A percentile compares a stretch with the other conserved stretches of the same genome.
Evolutionary conservation across 108 stramenopile genomes (phyloP).

Genomic region (Nitzschia palea): DNA sequence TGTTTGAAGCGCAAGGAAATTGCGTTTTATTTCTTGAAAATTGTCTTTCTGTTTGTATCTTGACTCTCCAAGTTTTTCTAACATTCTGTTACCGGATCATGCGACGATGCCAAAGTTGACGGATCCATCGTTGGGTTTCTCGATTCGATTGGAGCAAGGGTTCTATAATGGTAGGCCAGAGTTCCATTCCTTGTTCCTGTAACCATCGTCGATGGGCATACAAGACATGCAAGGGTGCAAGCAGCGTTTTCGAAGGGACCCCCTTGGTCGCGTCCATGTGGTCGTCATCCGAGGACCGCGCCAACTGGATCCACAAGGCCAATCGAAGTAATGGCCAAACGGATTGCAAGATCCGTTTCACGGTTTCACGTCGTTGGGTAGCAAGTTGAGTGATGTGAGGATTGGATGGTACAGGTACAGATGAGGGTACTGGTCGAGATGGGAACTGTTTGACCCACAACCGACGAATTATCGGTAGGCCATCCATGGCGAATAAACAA

Average conservation of each 20-base stretch:
- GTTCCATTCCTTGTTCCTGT: constrained; percentile 6
- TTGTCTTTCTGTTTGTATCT: no score
- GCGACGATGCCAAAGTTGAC: neutral
- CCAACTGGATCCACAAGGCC: constrained; percentile 1
- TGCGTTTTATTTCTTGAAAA: no score
- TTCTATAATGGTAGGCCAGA: neutral
- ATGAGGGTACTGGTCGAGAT: neutral
- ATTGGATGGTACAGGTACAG: neutral
- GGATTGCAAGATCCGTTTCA: neutral
- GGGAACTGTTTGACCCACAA: neutral
- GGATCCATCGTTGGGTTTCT: constrained; percentile 5
- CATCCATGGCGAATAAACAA: neutral
- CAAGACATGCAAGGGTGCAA: neutral
- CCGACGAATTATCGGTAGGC: neutral
- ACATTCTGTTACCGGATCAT: no score
- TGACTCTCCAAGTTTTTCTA: no score
- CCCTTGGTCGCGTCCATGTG: neutral
- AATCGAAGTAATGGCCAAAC: constrained; percentile 1
- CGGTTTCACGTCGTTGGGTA: neutral
- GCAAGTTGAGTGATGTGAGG: neutral
- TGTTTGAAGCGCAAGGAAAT: no score
- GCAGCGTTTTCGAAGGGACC: neutral
- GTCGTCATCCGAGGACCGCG: neutral
- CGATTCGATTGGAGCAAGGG: neutral
- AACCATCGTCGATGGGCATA: constrained; percentile 20